phyloP scores from a whole-genome alignment of 2,329 filamentous ascomycete genomes.

The Cladosporium oxysporum region DNA sequence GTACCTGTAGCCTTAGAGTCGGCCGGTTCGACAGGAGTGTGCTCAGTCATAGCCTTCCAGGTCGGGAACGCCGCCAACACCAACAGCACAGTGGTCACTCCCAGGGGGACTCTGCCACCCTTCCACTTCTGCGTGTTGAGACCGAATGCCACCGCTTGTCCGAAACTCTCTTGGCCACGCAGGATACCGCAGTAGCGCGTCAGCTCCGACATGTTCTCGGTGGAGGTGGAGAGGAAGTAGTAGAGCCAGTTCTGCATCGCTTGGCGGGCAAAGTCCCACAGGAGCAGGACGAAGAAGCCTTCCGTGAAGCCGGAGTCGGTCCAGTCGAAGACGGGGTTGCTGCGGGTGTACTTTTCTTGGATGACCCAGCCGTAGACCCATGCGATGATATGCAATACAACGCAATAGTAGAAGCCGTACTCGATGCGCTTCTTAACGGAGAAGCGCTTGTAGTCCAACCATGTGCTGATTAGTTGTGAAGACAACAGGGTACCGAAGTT shows the following conservation, averaged over 20 bases:
- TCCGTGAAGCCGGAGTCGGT: slow-evolving; percentile 46
- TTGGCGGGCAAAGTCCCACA: slow-evolving; percentile 56
- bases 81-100: slow-evolving; percentile 41
- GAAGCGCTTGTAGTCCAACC: slow-evolving; percentile 48
- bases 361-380: slow-evolving; percentile 53
- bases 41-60: slow-evolving; percentile 36
- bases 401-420: slow-evolving; percentile 44
- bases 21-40: slow-evolving; percentile 29
- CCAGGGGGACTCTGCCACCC: slow-evolving; percentile 46
- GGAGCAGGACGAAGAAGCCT: slow-evolving; percentile 51
- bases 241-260: slow-evolving; percentile 59
- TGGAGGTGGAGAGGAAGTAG: slow-evolving; percentile 57
- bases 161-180: slow-evolving; percentile 49
- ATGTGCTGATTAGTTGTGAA: slow-evolving; percentile 47
- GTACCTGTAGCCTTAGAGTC: neutral
- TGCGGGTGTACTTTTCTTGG: slow-evolving; percentile 50
- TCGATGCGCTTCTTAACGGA: slow-evolving; percentile 47
- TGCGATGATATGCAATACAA: slow-evolving; percentile 45
- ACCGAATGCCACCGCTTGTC: slow-evolving; percentile 47
- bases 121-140: slow-evolving; percentile 48
- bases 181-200: slow-evolving; percentile 46
- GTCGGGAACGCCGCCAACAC: slow-evolving; percentile 34
- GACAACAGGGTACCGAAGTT: slow-evolving; percentile 47
- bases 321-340: slow-evolving; percentile 49
- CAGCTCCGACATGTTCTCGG: slow-evolving; percentile 58